Percentiles rank a stretch among this genome's conserved stretches.
phyloP scores from a whole-genome alignment of 331 rosid species.

The Phaseolus coccineus region DNA sequence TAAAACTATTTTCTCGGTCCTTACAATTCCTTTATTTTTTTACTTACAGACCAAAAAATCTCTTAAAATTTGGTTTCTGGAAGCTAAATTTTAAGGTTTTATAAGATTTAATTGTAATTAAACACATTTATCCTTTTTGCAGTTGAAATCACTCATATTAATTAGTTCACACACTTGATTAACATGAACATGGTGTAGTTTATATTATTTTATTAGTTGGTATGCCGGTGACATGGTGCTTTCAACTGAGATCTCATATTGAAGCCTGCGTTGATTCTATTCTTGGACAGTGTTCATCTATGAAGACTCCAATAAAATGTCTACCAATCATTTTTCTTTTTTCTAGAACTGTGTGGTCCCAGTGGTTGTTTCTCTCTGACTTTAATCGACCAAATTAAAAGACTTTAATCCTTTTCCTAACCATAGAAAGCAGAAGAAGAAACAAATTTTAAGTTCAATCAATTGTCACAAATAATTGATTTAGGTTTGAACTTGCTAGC shows the following conservation, averaged over 20 bases:
- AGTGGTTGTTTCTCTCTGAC: background rate
- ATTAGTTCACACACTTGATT: too few species aligned
- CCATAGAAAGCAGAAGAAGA: conserved; percentile 16
- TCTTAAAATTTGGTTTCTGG: too few species aligned
- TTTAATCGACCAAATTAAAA: background rate
- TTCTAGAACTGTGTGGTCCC: conserved; percentile 9
- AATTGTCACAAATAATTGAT: conserved; percentile 46
- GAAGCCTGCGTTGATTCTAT: conserved; percentile 26
- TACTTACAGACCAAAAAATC: too few species aligned
- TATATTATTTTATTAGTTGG: background rate
- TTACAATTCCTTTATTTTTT: too few species aligned
- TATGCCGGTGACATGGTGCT: background rate
- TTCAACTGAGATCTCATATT: conserved; percentile 40
- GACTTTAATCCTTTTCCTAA: background rate
- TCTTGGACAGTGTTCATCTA: background rate
- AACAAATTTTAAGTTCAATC: conserved; percentile 42
- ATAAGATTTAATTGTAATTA: too few species aligned
- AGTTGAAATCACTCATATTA: too few species aligned
- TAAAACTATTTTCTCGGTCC: too few species aligned
- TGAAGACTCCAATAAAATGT: background rate
- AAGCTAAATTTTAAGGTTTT: too few species aligned
- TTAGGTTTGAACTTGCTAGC: conserved; percentile 11
- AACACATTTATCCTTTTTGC: too few species aligned
- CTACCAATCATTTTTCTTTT: background rate
- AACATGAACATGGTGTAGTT: background rate